Conservation (phyloP, 2,329 filamentous ascomycete genomes). For the Sphaceloma murrayae region DNA sequence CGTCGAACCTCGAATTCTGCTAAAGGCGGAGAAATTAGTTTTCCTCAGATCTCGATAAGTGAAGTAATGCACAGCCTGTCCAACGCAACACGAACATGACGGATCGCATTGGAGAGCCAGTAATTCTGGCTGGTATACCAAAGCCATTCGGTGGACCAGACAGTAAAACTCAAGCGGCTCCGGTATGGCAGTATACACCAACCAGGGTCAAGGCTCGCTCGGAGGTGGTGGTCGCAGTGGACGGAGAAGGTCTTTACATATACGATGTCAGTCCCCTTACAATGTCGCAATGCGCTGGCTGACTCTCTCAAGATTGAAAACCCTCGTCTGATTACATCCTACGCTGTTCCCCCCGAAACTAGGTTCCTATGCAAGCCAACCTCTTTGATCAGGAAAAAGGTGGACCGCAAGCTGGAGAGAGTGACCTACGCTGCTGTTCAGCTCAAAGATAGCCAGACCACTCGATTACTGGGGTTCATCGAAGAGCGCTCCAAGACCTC, state of each 20-base stretch:
- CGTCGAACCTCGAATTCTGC: slow-evolving; percentile 4
- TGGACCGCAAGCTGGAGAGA: slow-evolving; percentile 39
- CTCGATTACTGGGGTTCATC: slow-evolving; percentile 45
- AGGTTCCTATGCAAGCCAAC: slow-evolving; percentile 48
- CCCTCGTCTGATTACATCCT: slow-evolving; percentile 50
- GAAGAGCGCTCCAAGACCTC: slow-evolving; percentile 37
- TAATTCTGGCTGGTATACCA: slow-evolving; percentile 37
- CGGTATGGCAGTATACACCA: slow-evolving; percentile 46
- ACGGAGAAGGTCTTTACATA: slow-evolving; percentile 53
- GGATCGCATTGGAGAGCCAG: slow-evolving; percentile 27
- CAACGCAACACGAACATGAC: background rate
- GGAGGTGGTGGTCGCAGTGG: slow-evolving; percentile 50
- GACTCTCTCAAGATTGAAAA: slow-evolving; percentile 45
- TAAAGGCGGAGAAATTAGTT: slow-evolving; percentile 3
- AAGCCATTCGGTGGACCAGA: slow-evolving; percentile 33
- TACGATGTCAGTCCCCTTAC: slow-evolving; percentile 44
- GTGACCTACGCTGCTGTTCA: slow-evolving; percentile 45
- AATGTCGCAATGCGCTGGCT: background rate
- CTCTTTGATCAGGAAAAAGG: slow-evolving; percentile 46
- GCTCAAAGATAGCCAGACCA: slow-evolving; percentile 29
- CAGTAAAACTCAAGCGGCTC: slow-evolving; percentile 34
- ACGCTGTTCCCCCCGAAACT: slow-evolving; percentile 52
- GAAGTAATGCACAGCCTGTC: background rate
- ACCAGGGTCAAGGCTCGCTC: slow-evolving; percentile 53
- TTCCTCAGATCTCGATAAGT: no score